Percentiles rank a stretch among this genome's conserved stretches.
Conservation (phyloP, 805 yeast species). For the Nakazawaea wickerhamii region DNA sequence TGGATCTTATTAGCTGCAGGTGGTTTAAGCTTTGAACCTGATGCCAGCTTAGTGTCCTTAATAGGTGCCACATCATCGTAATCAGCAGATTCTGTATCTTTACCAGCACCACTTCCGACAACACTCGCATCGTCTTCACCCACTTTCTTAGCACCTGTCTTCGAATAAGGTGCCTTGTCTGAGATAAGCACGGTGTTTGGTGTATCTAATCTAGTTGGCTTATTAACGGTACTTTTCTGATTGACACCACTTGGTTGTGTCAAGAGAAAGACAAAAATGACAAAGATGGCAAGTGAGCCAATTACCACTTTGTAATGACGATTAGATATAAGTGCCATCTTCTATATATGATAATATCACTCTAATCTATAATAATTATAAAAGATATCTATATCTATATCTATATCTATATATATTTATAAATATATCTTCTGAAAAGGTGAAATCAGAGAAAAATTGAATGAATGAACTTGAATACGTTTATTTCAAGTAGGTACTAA, state of each 20-base stretch:
- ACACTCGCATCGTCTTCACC: neutral
- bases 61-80: slow-evolving; percentile 19
- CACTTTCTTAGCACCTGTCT: slow-evolving; percentile 13
- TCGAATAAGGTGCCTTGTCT: slow-evolving; percentile 15
- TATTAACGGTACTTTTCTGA: slow-evolving; percentile 23
- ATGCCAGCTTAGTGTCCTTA: slow-evolving; percentile 6
- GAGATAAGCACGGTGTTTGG: slow-evolving; percentile 15
- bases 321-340: slow-evolving; percentile 25
- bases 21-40: slow-evolving; percentile 5
- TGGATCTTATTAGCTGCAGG: slow-evolving; percentile 6
- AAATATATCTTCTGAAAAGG: too few relatives aligned
- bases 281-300: slow-evolving; percentile 45
- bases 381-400: too few relatives aligned
- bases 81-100: neutral
- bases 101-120: too few relatives aligned
- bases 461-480: too few relatives aligned
- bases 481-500: too few relatives aligned
- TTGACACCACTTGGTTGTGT: slow-evolving; percentile 35
- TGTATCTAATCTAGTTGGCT: slow-evolving; percentile 12
- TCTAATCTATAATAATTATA: too few relatives aligned
- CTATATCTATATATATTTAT: too few relatives aligned
- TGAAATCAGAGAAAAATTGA: too few relatives aligned
- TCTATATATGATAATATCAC: neutral
- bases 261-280: slow-evolving; percentile 44
- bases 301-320: slow-evolving; percentile 49